Conservation (phyloP, 2,329 filamentous ascomycete species). For the Penicillium rolfsii region DNA sequence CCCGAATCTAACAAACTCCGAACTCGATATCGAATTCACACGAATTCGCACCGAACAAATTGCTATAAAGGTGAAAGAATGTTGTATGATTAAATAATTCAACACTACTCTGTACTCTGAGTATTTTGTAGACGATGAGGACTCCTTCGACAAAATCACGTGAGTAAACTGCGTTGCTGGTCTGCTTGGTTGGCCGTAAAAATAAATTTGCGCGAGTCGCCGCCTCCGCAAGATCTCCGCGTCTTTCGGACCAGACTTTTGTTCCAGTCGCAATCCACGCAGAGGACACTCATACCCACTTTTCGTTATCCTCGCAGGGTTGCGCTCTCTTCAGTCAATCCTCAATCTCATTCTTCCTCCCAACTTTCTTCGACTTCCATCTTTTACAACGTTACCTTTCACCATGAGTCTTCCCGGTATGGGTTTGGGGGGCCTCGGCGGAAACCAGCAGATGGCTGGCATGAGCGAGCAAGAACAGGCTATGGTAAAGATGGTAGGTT, state of each 20-base stretch:
- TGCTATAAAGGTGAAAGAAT: neutral
- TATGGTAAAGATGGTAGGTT: constrained; percentile 52
- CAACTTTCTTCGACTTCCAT: neutral
- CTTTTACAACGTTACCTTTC: constrained; percentile 3
- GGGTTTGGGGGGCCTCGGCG: constrained; percentile 35
- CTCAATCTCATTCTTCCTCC: neutral
- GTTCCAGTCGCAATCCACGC: constrained; percentile 8
- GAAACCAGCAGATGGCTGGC: constrained; percentile 37
- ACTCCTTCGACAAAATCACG: constrained; percentile 22
- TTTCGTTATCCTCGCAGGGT: neutral
- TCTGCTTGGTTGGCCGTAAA: constrained; percentile 27
- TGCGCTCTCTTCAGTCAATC: neutral
- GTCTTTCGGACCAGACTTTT: constrained; percentile 13
- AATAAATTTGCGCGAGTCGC: constrained; percentile 40
- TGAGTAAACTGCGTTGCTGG: constrained; percentile 25
- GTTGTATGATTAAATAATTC: too few relatives aligned
- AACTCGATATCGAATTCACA: neutral
- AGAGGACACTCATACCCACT: constrained; percentile 8
- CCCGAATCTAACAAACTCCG: neutral
- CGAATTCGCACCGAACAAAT: neutral
- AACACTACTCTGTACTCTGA: too few relatives aligned
- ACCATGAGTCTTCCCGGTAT: constrained; percentile 44
- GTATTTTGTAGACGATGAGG: neutral
- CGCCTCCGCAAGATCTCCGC: constrained; percentile 39
- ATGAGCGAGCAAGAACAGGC: constrained; percentile 53